Conservation (phyloP, 140 eudicot species). For the Senecio squalidus region DNA sequence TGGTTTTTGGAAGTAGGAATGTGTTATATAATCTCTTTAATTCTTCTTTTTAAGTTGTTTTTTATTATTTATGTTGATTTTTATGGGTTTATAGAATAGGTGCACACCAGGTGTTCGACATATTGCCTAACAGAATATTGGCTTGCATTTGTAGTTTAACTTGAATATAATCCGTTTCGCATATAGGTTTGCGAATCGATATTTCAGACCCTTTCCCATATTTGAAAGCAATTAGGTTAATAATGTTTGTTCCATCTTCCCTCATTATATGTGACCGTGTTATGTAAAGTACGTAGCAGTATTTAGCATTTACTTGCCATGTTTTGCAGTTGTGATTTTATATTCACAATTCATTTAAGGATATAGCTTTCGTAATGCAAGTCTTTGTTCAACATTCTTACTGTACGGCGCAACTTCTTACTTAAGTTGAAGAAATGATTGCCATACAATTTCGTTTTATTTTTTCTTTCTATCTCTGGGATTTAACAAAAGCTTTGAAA, state of each 20-base stretch:
- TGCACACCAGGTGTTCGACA: constrained; percentile 19
- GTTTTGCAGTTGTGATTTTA: no score
- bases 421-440: not conserved
- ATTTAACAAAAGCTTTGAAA: not conserved
- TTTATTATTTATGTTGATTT: no score
- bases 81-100: not conserved
- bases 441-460: not conserved
- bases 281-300: no score
- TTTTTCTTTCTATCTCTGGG: not conserved
- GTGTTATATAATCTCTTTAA: no score
- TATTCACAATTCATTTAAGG: no score
- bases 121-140: constrained; percentile 5
- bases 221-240: not conserved
- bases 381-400: not conserved
- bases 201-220: not conserved
- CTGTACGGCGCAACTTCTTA: no score
- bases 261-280: not conserved
- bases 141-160: not conserved
- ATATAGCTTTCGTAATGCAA: no score
- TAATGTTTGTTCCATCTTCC: not conserved
- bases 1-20: no score
- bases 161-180: not conserved
- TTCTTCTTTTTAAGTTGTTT: no score
- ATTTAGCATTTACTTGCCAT: no score
- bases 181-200: not conserved